Percentiles rank a stretch among this genome's conserved stretches.
Conservation (phyloP, 129 eudicot species). For the Glebionis coronaria region DNA sequence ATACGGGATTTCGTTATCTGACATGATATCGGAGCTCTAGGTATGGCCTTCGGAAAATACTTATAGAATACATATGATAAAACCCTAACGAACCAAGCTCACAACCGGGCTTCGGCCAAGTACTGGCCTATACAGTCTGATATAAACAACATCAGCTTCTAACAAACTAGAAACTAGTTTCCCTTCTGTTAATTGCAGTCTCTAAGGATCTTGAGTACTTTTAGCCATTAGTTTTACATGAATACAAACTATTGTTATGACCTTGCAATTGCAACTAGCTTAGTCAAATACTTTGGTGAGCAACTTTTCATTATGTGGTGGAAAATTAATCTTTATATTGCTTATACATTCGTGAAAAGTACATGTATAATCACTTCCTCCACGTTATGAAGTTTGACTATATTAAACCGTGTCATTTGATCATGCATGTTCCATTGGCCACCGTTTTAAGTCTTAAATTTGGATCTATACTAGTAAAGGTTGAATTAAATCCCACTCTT, state of each 20-base stretch:
- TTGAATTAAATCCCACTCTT: neutral
- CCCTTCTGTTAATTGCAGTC: neutral
- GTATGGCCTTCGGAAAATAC: too few species aligned
- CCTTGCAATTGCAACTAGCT: neutral
- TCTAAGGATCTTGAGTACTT: neutral
- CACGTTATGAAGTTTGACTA: constrained; percentile 35
- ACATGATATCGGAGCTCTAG: too few species aligned
- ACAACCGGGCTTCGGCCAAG: too few species aligned
- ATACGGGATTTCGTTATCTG: too few species aligned
- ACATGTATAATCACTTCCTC: constrained; percentile 14
- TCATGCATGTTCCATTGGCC: constrained; percentile 9
- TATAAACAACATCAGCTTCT: too few species aligned
- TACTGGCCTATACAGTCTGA: too few species aligned
- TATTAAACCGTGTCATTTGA: constrained; percentile 22
- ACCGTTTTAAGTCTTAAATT: neutral
- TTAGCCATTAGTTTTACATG: too few species aligned
- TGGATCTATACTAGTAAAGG: neutral
- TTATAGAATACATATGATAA: too few species aligned
- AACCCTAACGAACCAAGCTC: too few species aligned
- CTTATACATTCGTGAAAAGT: constrained; percentile 9
- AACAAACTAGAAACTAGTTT: too few species aligned
- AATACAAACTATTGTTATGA: too few species aligned
- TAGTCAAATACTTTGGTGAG: constrained; percentile 26
- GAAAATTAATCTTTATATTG: neutral
- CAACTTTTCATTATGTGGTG: constrained; percentile 4